Conservation (phyloP, 83 land plant species). For the Picea abies region DNA sequence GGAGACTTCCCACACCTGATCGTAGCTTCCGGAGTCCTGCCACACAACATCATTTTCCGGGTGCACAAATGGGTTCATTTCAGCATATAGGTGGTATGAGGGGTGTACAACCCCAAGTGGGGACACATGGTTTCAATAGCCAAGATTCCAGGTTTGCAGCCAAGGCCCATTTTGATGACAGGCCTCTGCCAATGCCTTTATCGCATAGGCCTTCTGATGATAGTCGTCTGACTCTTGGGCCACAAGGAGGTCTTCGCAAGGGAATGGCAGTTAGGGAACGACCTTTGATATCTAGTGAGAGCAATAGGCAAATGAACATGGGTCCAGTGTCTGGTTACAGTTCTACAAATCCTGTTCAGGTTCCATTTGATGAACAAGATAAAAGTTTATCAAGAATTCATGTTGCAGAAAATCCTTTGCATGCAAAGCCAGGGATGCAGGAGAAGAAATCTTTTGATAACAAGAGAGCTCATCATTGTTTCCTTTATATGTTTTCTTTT, state of each 20-base stretch:
- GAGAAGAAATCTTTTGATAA: too few species aligned
- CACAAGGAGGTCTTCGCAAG: conserved; percentile 58
- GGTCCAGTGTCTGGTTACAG: background rate
- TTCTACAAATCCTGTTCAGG: conserved; percentile 20
- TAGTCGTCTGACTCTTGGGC: conserved; percentile 39
- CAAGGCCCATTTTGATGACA: conserved; percentile 16
- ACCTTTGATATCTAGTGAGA: conserved; percentile 19
- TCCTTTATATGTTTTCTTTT: too few species aligned
- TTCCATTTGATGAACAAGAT: background rate
- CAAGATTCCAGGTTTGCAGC: conserved; percentile 22
- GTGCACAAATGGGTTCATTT: conserved; percentile 29
- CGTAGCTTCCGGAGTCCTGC: conserved; percentile 32
- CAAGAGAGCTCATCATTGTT: too few species aligned
- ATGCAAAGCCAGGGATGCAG: conserved; percentile 12
- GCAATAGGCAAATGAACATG: background rate
- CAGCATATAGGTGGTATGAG: background rate
- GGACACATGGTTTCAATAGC: background rate
- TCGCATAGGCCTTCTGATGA: conserved; percentile 44
- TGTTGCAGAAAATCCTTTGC: conserved; percentile 23
- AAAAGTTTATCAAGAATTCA: background rate
- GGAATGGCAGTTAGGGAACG: conserved; percentile 33
- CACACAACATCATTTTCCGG: conserved; percentile 17
- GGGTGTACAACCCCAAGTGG: background rate
- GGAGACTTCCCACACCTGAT: conserved; percentile 30
- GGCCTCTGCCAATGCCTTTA: conserved; percentile 46